phyloP scores from a whole-genome alignment of 2,329 filamentous ascomycete species.

The Ophiocordyceps camponoti-saundersi region DNA sequence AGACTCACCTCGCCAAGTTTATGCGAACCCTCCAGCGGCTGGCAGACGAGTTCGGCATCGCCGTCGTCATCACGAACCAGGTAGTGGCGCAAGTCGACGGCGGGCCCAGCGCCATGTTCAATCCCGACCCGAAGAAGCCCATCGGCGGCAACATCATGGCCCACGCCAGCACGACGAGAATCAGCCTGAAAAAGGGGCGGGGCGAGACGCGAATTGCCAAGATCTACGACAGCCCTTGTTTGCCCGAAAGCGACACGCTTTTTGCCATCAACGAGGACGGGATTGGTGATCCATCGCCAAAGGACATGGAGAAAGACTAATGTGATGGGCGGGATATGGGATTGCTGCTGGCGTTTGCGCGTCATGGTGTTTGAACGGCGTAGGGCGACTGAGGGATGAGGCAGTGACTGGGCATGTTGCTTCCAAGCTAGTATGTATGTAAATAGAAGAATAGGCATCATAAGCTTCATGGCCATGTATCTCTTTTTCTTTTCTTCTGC shows the following conservation, averaged over 20 bases:
- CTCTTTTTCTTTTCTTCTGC: too few relatives aligned
- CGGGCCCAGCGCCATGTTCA: slow-evolving; percentile 94
- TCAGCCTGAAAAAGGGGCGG: slow-evolving; percentile 90
- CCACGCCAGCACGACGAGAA: slow-evolving; percentile 84
- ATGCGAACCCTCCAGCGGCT: slow-evolving; percentile 70
- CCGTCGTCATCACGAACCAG: slow-evolving; percentile 96
- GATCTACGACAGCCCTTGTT: slow-evolving; percentile 95
- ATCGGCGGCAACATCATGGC: slow-evolving; percentile 99
- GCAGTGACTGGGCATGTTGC: too few relatives aligned
- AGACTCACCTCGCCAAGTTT: slow-evolving; percentile 78
- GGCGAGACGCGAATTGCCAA: slow-evolving; percentile 95
- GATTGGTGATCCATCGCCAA: slow-evolving; percentile 87
- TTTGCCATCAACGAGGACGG: slow-evolving; percentile 97
- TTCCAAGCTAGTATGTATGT: too few relatives aligned
- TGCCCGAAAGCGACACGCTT: slow-evolving; percentile 89
- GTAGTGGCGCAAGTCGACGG: slow-evolving; percentile 97
- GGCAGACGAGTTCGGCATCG: slow-evolving; percentile 78
- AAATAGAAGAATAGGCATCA: too few relatives aligned
- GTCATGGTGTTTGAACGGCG: too few relatives aligned
- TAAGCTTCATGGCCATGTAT: too few relatives aligned
- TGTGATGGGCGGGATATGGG: slow-evolving; percentile 3
- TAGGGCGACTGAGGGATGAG: too few relatives aligned
- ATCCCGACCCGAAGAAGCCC: slow-evolving; percentile 96
- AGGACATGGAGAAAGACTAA: slow-evolving; percentile 77
- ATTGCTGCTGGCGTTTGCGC: slow-evolving; percentile 11